Evolutionary conservation across 2,329 filamentous ascomycete species (phyloP), one percentile per base, ranked within the genome.

Genomic region (Bipolaris bicolor): DNA sequence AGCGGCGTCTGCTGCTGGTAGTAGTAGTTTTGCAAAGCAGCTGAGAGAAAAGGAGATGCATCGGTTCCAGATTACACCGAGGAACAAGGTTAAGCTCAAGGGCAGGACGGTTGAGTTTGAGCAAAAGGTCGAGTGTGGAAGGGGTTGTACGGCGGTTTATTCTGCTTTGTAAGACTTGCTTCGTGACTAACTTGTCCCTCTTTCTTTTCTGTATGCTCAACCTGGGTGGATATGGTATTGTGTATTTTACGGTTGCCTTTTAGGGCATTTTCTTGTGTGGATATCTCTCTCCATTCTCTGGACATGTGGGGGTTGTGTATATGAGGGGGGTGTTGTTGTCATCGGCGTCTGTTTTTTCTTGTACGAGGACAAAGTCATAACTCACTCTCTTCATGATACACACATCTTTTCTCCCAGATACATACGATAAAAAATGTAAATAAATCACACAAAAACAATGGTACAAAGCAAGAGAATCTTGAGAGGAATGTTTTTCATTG

Each of bases 71-170:
- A 86, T 97, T 64, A 92, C 92, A 56, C 93, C 93, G 37, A 81
- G 85, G 66, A 86, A 88, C 64, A 91, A 84, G 62, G 88, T 90
- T 18, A 85, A 83, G 55, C 75, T 95, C 7, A 86, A 84, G 2
- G 90, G 90, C 1, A 82, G 89, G 69, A 90, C 83, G 72, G 88
- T 90, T 15, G 88, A 83, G 52, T 80, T 96, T 64, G 92, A 97
- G 80, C 94, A 97, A 79, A 88, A 88, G 66, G 88, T 97, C 10
- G 91, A 95, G 75, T 97, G 93, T 73, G 94, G 94, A 16, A 85
- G 90, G 61, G 88, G 86, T 3, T 98, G 95, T 78, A 96, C 91
- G n/a, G 73, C 67, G 7, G 68, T 75, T 7, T 76, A 67, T 40
- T 64, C 61, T 45, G 61, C 63, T n/a, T 52, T 62, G 1, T 58